Evolutionary conservation across 2,329 filamentous ascomycete genomes (phyloP).

Genomic region (Cercospora nicotianae): DNA sequence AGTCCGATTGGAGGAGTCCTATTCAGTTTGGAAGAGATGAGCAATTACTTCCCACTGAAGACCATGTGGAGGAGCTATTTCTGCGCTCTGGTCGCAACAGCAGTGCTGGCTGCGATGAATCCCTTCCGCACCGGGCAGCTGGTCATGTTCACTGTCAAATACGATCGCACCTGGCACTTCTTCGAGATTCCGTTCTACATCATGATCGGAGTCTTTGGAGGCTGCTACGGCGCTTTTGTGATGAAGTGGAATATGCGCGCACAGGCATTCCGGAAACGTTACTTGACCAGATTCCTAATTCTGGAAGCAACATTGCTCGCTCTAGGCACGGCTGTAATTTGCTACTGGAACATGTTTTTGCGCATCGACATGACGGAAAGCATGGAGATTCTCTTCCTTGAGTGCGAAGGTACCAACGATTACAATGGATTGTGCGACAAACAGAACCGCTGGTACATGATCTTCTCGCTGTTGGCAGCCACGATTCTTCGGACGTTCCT

Average conservation of each 20-base stretch:
- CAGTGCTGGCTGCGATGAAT: conserved; percentile 91
- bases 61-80: conserved; percentile 99
- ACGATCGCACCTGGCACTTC: conserved; percentile 96
- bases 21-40: conserved; percentile 98
- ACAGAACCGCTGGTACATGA: conserved; percentile 73
- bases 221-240: conserved; percentile 91
- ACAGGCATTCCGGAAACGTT: conserved; percentile 91
- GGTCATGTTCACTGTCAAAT: conserved; percentile 98
- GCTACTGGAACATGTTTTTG: conserved; percentile 93
- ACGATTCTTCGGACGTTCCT: conserved; percentile 78
- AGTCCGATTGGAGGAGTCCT: conserved; percentile 95
- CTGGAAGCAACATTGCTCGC: conserved; percentile 84
- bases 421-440: conserved; percentile 86
- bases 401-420: conserved; percentile 85
- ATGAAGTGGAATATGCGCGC: conserved; percentile 96
- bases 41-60: conserved; percentile 91
- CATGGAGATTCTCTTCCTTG: conserved; percentile 95
- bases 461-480: conserved; percentile 74
- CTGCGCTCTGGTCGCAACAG: conserved; percentile 91
- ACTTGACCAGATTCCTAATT: conserved; percentile 78
- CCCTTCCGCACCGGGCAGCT: conserved; percentile 95
- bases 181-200: conserved; percentile 94
- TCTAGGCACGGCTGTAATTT: conserved; percentile 81
- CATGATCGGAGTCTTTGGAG: conserved; percentile 86
- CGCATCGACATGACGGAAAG: conserved; percentile 99